These are phyloP conservation scores for Psophocarpus tetragonolobus DNA, from an alignment of 306 rosid genomes.

Conservation along the genomic window DNA sequence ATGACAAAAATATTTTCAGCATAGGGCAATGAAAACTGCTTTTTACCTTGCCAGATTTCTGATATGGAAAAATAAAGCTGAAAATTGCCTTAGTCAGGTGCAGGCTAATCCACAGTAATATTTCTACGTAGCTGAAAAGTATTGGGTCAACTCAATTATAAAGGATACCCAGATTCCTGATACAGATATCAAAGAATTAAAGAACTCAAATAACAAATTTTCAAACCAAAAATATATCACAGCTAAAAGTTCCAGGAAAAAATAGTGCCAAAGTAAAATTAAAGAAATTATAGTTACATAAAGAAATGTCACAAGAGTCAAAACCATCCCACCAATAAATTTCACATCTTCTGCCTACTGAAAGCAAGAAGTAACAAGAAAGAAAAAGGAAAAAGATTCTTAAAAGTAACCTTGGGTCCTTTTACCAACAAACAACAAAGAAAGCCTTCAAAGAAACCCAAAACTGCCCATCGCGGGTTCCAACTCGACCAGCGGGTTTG, in stretches of 20 bases:
- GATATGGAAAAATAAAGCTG: slow-evolving; percentile 82
- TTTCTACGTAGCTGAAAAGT: slow-evolving; percentile 69
- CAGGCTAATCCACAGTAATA: slow-evolving; percentile 85
- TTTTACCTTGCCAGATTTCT: slow-evolving; percentile 88
- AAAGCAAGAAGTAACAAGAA: no score
- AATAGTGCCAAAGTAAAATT: background rate
- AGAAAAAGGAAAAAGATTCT: no score
- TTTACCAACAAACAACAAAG: no score
- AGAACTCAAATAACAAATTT: background rate
- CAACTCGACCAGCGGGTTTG: no score
- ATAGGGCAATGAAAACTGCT: background rate
- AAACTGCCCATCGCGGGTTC: no score
- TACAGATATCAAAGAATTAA: background rate
- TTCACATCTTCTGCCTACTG: no score
- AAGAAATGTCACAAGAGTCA: background rate
- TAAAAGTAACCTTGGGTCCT: no score
- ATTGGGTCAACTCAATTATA: slow-evolving; percentile 24
- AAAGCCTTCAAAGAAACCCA: no score
- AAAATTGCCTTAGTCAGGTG: slow-evolving; percentile 90
- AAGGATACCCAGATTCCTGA: background rate
- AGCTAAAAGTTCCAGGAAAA: background rate
- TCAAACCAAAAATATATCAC: background rate
- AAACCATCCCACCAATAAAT: background rate
- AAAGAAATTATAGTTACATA: background rate
- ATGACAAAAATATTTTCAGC: background rate